Conservation (phyloP, 768 basidiomycete genomes). For the Tylopilus rubrobrunneus region DNA sequence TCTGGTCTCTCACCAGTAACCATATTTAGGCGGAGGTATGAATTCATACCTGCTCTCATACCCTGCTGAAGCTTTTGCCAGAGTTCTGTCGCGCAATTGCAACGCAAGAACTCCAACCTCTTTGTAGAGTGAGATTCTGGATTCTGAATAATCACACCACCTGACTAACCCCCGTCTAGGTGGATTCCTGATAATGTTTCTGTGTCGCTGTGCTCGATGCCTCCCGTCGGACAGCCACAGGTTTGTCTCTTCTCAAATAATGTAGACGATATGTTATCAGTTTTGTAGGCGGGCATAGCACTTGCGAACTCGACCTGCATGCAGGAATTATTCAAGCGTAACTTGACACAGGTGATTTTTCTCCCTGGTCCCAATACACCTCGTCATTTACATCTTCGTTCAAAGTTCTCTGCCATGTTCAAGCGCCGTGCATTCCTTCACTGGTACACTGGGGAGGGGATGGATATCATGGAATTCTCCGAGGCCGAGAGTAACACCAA, state of each 20-base stretch:
- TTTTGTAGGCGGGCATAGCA: constrained; percentile 57
- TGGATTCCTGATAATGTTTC: constrained; percentile 94
- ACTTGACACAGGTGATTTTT: constrained; percentile 49
- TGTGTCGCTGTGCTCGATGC: constrained; percentile 76
- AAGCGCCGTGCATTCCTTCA: constrained; percentile 74
- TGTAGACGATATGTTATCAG: constrained; percentile 8
- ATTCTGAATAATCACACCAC: neutral
- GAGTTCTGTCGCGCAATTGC: constrained; percentile 70
- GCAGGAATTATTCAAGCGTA: constrained; percentile 83
- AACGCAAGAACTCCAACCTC: constrained; percentile 64
- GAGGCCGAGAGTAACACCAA: constrained; percentile 82
- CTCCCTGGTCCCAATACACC: neutral
- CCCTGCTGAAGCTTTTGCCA: constrained; percentile 28
- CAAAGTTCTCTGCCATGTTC: constrained; percentile 56
- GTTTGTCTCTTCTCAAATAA: constrained; percentile 32
- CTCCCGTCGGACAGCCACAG: constrained; percentile 75
- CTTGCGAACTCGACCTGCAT: constrained; percentile 79
- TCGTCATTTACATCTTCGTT: constrained; percentile 1
- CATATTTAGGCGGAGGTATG: constrained; percentile 49
- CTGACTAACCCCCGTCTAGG: constrained; percentile 32
- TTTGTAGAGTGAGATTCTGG: constrained; percentile 68
- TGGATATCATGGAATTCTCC: constrained; percentile 80
- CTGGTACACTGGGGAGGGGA: constrained; percentile 90
- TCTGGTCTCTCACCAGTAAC: neutral
- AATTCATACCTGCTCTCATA: constrained; percentile 7